Conservation (phyloP, 2,329 filamentous ascomycete genomes). For the Monilinia fructicola region DNA sequence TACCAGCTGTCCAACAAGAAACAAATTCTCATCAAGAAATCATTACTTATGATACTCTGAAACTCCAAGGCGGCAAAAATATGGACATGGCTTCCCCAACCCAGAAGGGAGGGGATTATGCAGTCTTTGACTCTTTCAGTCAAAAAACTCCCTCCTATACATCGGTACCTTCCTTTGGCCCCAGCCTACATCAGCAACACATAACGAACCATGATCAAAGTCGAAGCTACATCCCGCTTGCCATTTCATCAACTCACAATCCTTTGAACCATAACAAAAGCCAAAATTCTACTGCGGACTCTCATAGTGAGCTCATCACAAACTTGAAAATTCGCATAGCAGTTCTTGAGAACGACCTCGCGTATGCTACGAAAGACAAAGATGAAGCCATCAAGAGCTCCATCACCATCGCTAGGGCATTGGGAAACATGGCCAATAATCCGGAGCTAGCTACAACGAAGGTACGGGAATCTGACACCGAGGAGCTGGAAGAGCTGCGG, state of each 20-base stretch:
- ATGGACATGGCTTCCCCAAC: not conserved
- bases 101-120: not conserved
- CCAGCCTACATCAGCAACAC: not conserved
- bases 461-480: not conserved
- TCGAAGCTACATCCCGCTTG: not conserved
- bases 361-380: constrained; percentile 28
- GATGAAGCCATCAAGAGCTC: constrained; percentile 26
- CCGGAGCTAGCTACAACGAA: not conserved
- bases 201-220: not conserved
- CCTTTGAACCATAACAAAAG: constrained; percentile 63
- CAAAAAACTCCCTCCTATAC: not conserved
- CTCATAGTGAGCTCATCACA: constrained; percentile 18
- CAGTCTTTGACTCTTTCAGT: not conserved
- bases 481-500: constrained; percentile 25
- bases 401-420: constrained; percentile 25
- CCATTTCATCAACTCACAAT: not conserved
- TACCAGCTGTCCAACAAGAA: not conserved
- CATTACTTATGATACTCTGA: not conserved
- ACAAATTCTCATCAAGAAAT: not conserved
- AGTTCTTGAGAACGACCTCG: constrained; percentile 34
- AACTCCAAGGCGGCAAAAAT: not conserved
- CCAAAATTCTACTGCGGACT: constrained; percentile 56
- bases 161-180: not conserved
- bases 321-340: constrained; percentile 30
- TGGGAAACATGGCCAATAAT: constrained; percentile 9